Conservation (phyloP, 805 yeast species). For the Starmerella stigmatis region DNA sequence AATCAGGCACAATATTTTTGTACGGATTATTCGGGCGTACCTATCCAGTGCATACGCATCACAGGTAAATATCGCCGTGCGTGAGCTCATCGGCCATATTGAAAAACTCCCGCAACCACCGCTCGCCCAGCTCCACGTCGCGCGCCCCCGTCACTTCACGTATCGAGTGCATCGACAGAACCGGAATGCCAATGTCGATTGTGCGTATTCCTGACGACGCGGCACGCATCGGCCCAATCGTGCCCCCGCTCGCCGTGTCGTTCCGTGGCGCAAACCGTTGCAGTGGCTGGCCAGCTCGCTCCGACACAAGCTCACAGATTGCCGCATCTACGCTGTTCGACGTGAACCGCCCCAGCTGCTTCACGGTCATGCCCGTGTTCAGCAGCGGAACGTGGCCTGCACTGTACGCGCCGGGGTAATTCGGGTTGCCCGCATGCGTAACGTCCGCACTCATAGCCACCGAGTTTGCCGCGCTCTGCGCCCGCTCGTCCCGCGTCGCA, state of each 20-base stretch:
- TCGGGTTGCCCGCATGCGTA: slow-evolving; percentile 96
- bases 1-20: too few species aligned
- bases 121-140: slow-evolving; percentile 56
- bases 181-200: slow-evolving; percentile 83
- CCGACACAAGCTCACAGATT: slow-evolving; percentile 61
- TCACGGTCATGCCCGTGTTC: slow-evolving; percentile 86
- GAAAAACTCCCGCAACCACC: slow-evolving; percentile 52
- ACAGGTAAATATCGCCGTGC: slow-evolving; percentile 6
- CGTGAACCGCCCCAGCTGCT: slow-evolving; percentile 91
- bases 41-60: too few species aligned
- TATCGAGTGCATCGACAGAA: slow-evolving; percentile 84
- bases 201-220: slow-evolving; percentile 81
- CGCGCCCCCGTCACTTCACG: slow-evolving; percentile 81
- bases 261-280: slow-evolving; percentile 87
- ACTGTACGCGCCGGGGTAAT: slow-evolving; percentile 68
- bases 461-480: slow-evolving; percentile 42
- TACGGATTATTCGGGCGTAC: too few species aligned
- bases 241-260: slow-evolving; percentile 90
- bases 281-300: slow-evolving; percentile 57
- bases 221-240: slow-evolving; percentile 90
- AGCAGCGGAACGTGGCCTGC: slow-evolving; percentile 65
- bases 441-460: slow-evolving; percentile 87
- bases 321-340: slow-evolving; percentile 91
- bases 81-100: slow-evolving; percentile 14
- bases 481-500: slow-evolving; percentile 31